A percentile compares a stretch with the other conserved stretches of the same genome.
phyloP scores from a whole-genome alignment of 495 filamentous ascomycete genomes.

The Hyaloscypha hepaticicola region DNA sequence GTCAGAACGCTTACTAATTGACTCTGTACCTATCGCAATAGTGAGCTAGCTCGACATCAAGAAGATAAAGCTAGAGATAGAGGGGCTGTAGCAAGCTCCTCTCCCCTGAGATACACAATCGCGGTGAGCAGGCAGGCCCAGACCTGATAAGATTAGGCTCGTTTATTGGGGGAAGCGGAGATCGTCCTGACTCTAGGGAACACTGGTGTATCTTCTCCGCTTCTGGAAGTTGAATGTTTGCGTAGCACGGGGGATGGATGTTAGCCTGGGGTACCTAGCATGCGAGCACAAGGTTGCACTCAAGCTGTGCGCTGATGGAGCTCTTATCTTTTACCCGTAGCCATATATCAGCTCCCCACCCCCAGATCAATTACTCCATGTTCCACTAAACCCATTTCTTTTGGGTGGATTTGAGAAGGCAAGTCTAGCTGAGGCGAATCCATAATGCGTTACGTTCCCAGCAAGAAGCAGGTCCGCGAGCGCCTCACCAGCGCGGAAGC shows the following conservation, averaged over 20 bases:
- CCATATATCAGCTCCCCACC: background rate
- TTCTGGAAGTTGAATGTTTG: background rate
- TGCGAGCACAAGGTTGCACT: background rate
- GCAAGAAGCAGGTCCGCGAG: conserved; percentile 32
- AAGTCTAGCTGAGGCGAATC: background rate
- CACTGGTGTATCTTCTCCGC: background rate
- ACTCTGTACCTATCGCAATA: too few species aligned
- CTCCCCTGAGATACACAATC: too few species aligned
- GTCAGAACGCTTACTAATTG: too few species aligned
- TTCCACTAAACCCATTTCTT: background rate
- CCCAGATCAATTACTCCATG: background rate
- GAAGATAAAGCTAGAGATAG: too few species aligned
- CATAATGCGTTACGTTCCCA: conserved; percentile 28
- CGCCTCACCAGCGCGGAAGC: conserved; percentile 41
- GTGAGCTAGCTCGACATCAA: too few species aligned
- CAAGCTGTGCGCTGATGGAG: background rate
- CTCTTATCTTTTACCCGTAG: conserved; percentile 4
- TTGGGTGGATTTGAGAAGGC: background rate
- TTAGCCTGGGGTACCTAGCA: background rate
- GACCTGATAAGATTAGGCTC: background rate
- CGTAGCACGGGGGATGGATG: background rate
- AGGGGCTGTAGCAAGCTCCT: too few species aligned
- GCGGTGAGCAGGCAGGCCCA: too few species aligned
- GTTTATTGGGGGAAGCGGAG: background rate
- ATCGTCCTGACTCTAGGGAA: background rate